These are phyloP conservation scores for Metarhizium album DNA, from an alignment of 2,329 filamentous ascomycete genomes.

Conservation along the genomic window DNA sequence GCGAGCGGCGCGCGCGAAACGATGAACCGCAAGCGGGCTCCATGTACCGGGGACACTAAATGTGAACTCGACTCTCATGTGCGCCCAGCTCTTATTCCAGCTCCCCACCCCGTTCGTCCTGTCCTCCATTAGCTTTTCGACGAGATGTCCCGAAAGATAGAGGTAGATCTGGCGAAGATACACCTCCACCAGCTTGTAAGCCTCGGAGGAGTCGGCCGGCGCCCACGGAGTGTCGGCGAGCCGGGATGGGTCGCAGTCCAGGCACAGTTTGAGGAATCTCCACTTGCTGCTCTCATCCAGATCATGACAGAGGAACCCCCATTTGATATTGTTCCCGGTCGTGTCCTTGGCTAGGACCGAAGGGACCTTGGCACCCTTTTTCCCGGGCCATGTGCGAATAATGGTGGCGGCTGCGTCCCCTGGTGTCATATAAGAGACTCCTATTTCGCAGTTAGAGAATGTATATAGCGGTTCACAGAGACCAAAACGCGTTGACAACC, in stretches of 20 bases:
- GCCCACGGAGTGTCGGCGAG: neutral
- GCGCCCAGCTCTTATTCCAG: neutral
- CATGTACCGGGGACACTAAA: neutral
- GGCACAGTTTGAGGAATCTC: neutral
- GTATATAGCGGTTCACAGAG: neutral
- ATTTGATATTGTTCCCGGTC: neutral
- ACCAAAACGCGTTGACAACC: neutral
- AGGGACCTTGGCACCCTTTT: neutral
- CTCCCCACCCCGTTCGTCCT: too few relatives aligned
- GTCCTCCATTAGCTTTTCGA: too few relatives aligned
- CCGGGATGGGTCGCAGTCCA: neutral
- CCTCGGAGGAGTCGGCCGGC: neutral
- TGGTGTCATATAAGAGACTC: neutral
- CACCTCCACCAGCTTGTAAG: neutral
- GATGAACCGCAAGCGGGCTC: neutral
- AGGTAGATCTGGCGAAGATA: neutral
- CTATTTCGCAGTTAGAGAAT: neutral
- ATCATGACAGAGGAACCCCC: neutral
- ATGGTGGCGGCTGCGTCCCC: rapidly evolving
- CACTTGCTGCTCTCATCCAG: neutral
- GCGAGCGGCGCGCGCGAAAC: neutral
- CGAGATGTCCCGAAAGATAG: too few relatives aligned
- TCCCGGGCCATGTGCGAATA: neutral
- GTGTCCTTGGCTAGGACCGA: neutral
- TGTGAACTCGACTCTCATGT: neutral